These are phyloP conservation scores for Neonectria magnoliae DNA, from an alignment of 2,329 filamentous ascomycete species.

Conservation along the genomic window DNA sequence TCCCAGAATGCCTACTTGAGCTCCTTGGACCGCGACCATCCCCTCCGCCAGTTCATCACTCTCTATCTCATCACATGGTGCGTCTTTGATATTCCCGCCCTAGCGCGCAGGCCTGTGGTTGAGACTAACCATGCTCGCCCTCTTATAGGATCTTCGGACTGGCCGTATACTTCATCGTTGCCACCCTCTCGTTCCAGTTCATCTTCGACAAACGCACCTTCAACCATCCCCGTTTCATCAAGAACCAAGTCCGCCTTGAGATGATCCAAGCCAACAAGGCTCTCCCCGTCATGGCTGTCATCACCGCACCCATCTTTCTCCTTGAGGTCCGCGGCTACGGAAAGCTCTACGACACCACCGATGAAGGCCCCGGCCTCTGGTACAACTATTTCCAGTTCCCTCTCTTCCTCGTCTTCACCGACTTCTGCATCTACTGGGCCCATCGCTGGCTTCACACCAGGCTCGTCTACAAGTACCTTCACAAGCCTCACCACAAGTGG, in stretches of 20 bases:
- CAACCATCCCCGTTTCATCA: conserved; percentile 92
- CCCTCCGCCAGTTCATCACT: conserved; percentile 76
- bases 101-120: no score
- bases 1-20: conserved; percentile 83
- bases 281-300: conserved; percentile 83
- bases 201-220: conserved; percentile 92
- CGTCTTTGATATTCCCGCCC: conserved; percentile 39
- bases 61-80: conserved; percentile 91
- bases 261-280: conserved; percentile 81
- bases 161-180: conserved; percentile 85
- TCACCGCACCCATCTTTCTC: conserved; percentile 85
- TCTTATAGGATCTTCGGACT: conserved; percentile 82
- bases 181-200: conserved; percentile 84
- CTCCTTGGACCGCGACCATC: conserved; percentile 79
- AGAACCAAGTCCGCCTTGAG: conserved; percentile 89
- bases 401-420: conserved; percentile 87
- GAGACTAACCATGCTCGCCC: background rate
- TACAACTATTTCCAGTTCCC: conserved; percentile 89
- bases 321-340: conserved; percentile 85
- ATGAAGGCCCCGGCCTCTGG: conserved; percentile 78
- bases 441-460: conserved; percentile 88
- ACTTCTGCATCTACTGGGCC: conserved; percentile 91
- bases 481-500: conserved; percentile 99
- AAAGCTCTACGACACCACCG: conserved; percentile 85
- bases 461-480: conserved; percentile 79